Evolutionary conservation across 768 basidiomycete genomes (phyloP).

Genomic region (Auriscalpium orientale): DNA sequence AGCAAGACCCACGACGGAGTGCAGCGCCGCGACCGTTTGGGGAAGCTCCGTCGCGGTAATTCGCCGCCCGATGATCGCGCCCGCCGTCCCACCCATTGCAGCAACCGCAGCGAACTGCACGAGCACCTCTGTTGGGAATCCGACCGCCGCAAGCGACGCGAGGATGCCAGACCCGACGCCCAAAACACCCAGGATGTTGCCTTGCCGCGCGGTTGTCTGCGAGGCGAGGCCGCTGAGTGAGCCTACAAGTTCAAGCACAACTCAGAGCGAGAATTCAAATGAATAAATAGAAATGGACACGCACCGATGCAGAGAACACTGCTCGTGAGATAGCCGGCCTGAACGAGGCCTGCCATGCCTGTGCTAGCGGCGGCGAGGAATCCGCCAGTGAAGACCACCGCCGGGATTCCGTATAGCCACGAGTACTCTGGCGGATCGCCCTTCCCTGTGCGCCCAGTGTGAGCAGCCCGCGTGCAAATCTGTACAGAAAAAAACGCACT

Average conservation of each 20-base stretch:
- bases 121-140: constrained; percentile 68
- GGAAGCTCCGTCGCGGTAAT: constrained; percentile 86
- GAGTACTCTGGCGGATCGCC: constrained; percentile 86
- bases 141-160: constrained; percentile 75
- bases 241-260: constrained; percentile 29
- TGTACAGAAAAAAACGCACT: constrained; percentile 34
- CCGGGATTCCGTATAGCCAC: constrained; percentile 76
- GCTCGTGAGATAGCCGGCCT: constrained; percentile 81
- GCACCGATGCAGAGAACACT: constrained; percentile 81
- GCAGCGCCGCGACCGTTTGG: constrained; percentile 74
- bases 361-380: constrained; percentile 78
- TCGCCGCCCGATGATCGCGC: constrained; percentile 69
- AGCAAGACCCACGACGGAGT: constrained; percentile 85
- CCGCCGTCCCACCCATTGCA: constrained; percentile 62
- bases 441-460: constrained; percentile 37
- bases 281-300: neutral
- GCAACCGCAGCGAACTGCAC: constrained; percentile 75
- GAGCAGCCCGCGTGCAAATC: no score
- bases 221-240: constrained; percentile 76
- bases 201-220: constrained; percentile 76
- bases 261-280: neutral
- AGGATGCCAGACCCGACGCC: constrained; percentile 79
- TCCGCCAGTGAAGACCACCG: constrained; percentile 74
- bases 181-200: constrained; percentile 83
- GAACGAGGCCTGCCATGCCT: constrained; percentile 79